Evolutionary conservation across 2,329 filamentous ascomycete species (phyloP), one percentile per base, ranked within the genome.

Genomic region (Verticillium nonalfalfae): DNA sequence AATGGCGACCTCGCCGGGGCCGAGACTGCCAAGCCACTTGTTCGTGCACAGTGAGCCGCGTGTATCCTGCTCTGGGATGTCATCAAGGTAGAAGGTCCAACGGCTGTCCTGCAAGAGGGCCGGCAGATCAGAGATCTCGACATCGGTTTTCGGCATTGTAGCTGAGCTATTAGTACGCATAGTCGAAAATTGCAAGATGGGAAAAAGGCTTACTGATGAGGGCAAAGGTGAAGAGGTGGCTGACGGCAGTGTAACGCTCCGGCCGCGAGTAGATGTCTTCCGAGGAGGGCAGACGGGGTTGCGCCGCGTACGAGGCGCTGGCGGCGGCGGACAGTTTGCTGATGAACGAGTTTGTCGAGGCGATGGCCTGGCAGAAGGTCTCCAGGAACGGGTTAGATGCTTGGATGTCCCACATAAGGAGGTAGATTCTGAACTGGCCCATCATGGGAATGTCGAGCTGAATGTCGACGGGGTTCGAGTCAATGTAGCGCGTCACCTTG

Each of bases 381-480:
- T 82, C 76, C 31, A 92, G 76, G 73, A 90, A 90, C 1, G 76
- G 75, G 60, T 76, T 76, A 3, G 81, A 80, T 36, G 79, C 72
- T 60, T 80, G 77, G 2, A 91, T 78, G 67, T 90, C 81, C 68
- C 84, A 85, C 63, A 86, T 83, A 63, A 93, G 82, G 63, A 93
- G 81, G 72, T 90, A 92, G 56, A 92, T 83, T 57, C 88, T 83
- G 77, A 93, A 93, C 69, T 93, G 90, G 33, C 90, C 87, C 6
- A 93, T 78, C 73, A 91, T 84, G 1, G 90, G 90, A 55, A 93
- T 90, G 68, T 93, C 90, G 6, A 91, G 84, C 70, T 93, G 89
- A 34, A 93, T 77, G 67, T 93, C 87, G 52, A 93, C 85, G 0
- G 90, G 90, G 68, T 93, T 93, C 3, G 89, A 87, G 73, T 93